Evolutionary conservation across 2,329 filamentous ascomycete species (phyloP).

Genomic region (Beauveria medogensis): DNA sequence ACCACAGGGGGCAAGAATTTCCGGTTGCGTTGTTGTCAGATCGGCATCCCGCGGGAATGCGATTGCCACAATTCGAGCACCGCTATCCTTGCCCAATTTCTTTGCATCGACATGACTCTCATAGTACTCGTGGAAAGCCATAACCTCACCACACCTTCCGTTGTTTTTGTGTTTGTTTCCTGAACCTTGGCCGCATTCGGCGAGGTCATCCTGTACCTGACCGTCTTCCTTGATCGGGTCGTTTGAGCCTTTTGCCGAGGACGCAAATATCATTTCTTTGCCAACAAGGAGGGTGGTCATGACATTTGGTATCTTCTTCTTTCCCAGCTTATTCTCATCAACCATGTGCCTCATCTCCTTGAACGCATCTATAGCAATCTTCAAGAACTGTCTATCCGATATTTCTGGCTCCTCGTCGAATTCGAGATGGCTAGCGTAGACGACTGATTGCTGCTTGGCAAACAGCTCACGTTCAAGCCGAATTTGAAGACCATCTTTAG

Average conservation of each 20-base stretch:
- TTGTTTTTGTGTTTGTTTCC: background rate
- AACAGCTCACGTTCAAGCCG: background rate
- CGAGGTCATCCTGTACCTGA: background rate
- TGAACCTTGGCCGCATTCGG: background rate
- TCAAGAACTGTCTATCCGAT: background rate
- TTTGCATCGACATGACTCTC: background rate
- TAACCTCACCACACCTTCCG: background rate
- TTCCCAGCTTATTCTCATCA: background rate
- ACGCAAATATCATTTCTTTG: background rate
- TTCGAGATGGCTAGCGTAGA: background rate
- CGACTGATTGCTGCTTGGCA: background rate
- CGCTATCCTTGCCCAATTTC: background rate
- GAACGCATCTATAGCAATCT: background rate
- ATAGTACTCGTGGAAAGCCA: background rate
- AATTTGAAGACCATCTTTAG: background rate
- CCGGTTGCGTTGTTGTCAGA: background rate
- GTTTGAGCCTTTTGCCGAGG: background rate
- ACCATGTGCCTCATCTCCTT: background rate
- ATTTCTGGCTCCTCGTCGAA: background rate
- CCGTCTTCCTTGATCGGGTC: background rate
- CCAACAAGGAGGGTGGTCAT: background rate
- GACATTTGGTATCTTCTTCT: background rate
- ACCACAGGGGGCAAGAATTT: background rate
- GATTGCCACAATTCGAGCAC: background rate
- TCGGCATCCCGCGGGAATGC: background rate